These are phyloP conservation scores for Aureoboletus auriporus DNA, from an alignment of 768 basidiomycete species.

Conservation along the genomic window DNA sequence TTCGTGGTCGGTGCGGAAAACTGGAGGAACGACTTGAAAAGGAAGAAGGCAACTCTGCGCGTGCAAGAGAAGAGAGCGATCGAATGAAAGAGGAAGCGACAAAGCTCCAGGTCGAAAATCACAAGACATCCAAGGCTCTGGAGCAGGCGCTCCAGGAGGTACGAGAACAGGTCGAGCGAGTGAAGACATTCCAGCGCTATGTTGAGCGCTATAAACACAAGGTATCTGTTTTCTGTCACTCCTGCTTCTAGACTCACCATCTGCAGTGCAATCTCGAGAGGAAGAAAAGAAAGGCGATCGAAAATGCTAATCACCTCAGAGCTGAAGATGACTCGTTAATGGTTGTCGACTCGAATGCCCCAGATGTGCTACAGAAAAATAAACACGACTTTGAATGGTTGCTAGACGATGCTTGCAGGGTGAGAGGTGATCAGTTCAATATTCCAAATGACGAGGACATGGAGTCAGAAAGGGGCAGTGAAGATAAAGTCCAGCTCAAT, in stretches of 20 bases:
- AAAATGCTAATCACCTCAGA: constrained; percentile 7
- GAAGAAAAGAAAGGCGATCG: constrained; percentile 25
- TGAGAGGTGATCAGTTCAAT: constrained; percentile 23
- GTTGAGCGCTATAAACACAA: constrained; percentile 18
- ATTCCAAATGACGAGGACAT: constrained; percentile 11
- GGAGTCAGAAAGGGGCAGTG: constrained; percentile 15
- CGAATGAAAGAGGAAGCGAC: constrained; percentile 17
- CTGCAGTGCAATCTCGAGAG: constrained; percentile 20
- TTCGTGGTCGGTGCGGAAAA: constrained; percentile 13
- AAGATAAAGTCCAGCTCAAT: constrained; percentile 12
- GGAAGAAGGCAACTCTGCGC: constrained; percentile 4
- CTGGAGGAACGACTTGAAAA: constrained; percentile 10
- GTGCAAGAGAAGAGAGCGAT: constrained; percentile 10
- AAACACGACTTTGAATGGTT: constrained; percentile 18
- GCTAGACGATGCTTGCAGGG: constrained; percentile 24
- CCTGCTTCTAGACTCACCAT: background rate
- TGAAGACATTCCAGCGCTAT: constrained; percentile 20
- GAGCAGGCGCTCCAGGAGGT: constrained; percentile 14
- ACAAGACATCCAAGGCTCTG: constrained; percentile 13
- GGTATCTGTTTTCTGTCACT: constrained; percentile 9
- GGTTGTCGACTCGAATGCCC: constrained; percentile 26
- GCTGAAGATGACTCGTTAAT: constrained; percentile 28
- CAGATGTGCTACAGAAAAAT: constrained; percentile 16
- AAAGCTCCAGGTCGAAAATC: constrained; percentile 22
- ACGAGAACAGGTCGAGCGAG: constrained; percentile 17